These are phyloP conservation scores for Penicillium sp. DNA, from an alignment of 2,329 filamentous ascomycete genomes.

Conservation along the genomic window DNA sequence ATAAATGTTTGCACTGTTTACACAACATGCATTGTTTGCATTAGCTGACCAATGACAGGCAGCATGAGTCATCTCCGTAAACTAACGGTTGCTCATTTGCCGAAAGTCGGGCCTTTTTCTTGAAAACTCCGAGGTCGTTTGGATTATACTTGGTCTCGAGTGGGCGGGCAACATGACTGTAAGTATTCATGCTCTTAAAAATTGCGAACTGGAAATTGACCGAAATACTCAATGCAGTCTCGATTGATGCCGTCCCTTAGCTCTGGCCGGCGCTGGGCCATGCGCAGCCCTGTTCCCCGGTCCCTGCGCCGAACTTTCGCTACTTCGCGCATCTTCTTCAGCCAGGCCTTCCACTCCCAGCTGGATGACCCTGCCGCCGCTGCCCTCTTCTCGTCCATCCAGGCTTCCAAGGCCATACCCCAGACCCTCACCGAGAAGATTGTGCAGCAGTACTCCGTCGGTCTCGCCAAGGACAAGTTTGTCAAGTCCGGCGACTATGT, in stretches of 20 bases:
- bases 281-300: conserved; percentile 22
- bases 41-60: conserved; percentile 2
- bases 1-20: conserved; percentile 10
- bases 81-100: conserved; percentile 17
- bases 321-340: conserved; percentile 29
- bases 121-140: not conserved
- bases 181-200: not conserved
- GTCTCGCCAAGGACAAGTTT: conserved; percentile 66
- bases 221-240: conserved; percentile 9
- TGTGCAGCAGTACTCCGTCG: conserved; percentile 74
- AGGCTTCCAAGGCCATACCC: conserved; percentile 50
- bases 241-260: conserved; percentile 16
- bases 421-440: conserved; percentile 94
- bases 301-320: conserved; percentile 28
- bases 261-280: conserved; percentile 18
- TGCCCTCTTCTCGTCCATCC: conserved; percentile 70
- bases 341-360: conserved; percentile 60
- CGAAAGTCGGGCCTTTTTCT: conserved; percentile 8
- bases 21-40: conserved; percentile 11
- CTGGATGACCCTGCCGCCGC: conserved; percentile 57
- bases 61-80: conserved; percentile 13
- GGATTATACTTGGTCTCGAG: not conserved
- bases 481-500: conserved; percentile 82
- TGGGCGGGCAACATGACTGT: conserved; percentile 16
- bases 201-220: not conserved